phyloP scores from a whole-genome alignment of 805 yeast genomes.

The Pichia nanzhaoensis region DNA sequence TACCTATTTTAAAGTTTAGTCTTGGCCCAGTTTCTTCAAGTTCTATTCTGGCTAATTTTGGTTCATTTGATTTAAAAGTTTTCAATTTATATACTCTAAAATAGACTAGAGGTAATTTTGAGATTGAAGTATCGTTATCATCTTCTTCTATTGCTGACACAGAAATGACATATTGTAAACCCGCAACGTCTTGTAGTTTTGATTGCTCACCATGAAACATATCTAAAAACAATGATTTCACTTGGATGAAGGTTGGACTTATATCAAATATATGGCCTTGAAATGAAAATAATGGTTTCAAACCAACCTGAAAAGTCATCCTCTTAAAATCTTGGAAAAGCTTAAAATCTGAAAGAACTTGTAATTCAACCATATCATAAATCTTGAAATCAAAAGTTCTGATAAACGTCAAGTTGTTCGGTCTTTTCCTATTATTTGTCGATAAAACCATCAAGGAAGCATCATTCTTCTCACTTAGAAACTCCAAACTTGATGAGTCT shows the following conservation, averaged over 20 bases:
- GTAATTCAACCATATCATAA: conserved; percentile 90
- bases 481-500: conserved; percentile 77
- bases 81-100: conserved; percentile 88
- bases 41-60: conserved; percentile 90
- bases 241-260: conserved; percentile 77
- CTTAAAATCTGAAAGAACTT: conserved; percentile 61
- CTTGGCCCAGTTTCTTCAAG: conserved; percentile 94
- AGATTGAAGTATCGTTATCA: conserved; percentile 56
- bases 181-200: conserved; percentile 85
- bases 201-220: conserved; percentile 83
- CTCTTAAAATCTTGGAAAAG: conserved; percentile 75
- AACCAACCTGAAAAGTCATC: conserved; percentile 75
- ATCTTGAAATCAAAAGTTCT: conserved; percentile 87
- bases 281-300: conserved; percentile 91
- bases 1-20: conserved; percentile 85
- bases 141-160: conserved; percentile 70
- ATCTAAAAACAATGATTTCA: conserved; percentile 85
- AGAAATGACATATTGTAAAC: conserved; percentile 85
- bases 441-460: conserved; percentile 75
- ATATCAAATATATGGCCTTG: conserved; percentile 88
- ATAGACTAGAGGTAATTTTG: conserved; percentile 67
- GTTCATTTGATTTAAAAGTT: conserved; percentile 68
- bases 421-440: conserved; percentile 83
- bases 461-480: conserved; percentile 93
- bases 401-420: conserved; percentile 79